These are phyloP conservation scores for Colletotrichum viniferum DNA, from an alignment of 2,329 filamentous ascomycete genomes.

Conservation along the genomic window DNA sequence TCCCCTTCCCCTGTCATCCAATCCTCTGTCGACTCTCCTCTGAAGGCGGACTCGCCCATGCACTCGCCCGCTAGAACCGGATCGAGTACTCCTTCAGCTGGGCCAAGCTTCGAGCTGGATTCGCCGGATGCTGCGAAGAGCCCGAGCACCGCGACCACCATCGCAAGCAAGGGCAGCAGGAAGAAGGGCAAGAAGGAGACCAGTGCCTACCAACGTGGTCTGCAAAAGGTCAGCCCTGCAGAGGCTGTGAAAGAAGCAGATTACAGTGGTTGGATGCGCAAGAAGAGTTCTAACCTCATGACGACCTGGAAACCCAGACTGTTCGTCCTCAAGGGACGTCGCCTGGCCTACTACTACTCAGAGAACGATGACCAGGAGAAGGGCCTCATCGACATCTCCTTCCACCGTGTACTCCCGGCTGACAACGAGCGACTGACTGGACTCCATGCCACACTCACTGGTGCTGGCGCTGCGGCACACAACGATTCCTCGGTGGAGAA, in stretches of 20 bases:
- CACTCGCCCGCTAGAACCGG: slow-evolving; percentile 76
- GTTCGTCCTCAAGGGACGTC: slow-evolving; percentile 91
- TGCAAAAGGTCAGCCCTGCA: slow-evolving; percentile 79
- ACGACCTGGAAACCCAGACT: slow-evolving; percentile 96
- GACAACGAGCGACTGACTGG: slow-evolving; percentile 90
- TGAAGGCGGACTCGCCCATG: slow-evolving; percentile 55
- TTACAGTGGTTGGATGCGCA: slow-evolving; percentile 99
- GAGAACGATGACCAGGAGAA: slow-evolving; percentile 93
- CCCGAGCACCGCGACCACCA: slow-evolving; percentile 52
- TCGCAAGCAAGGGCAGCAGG: slow-evolving; percentile 52
- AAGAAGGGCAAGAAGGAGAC: slow-evolving; percentile 92
- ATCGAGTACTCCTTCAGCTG: slow-evolving; percentile 71
- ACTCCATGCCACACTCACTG: slow-evolving; percentile 89
- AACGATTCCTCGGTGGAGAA: slow-evolving; percentile 48
- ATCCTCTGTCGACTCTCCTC: slow-evolving; percentile 54
- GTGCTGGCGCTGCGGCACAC: slow-evolving; percentile 71
- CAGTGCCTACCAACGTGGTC: slow-evolving; percentile 87
- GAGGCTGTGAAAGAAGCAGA: slow-evolving; percentile 88
- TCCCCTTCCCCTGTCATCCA: background rate
- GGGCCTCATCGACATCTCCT: slow-evolving; percentile 96
- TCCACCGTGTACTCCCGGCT: slow-evolving; percentile 93
- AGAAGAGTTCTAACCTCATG: slow-evolving; percentile 95
- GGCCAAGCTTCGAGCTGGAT: slow-evolving; percentile 78
- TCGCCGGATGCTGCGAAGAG: slow-evolving; percentile 70
- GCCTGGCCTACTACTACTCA: slow-evolving; percentile 94